Evolutionary conservation across 306 rosid species (phyloP).

Genomic region (Gillenia trifoliata): DNA sequence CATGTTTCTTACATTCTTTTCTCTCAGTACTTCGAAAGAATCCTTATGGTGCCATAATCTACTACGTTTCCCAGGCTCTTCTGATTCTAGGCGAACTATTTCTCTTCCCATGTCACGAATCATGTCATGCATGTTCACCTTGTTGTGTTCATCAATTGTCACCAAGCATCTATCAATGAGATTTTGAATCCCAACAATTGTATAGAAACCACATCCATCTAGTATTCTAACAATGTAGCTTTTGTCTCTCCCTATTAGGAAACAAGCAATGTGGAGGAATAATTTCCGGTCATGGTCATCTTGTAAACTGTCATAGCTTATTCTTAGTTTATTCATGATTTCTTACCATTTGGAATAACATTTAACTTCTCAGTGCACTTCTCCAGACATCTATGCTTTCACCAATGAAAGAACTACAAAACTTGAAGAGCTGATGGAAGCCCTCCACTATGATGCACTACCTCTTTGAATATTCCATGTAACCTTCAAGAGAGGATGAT

Average conservation of each 20-base stretch:
- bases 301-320: background rate
- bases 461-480: background rate
- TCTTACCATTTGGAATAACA: background rate
- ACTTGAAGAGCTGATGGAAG: background rate
- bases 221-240: background rate
- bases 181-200: background rate
- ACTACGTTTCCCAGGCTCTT: background rate
- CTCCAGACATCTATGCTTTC: background rate
- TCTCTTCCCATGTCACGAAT: background rate
- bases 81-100: constrained; percentile 1
- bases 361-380: background rate
- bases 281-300: background rate
- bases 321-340: background rate
- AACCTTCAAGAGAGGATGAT: background rate
- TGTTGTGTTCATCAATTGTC: background rate
- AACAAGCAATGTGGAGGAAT: constrained; percentile 7
- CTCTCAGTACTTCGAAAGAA: background rate
- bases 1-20: background rate
- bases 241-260: background rate
- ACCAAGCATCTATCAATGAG: background rate
- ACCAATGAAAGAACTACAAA: background rate
- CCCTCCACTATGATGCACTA: background rate
- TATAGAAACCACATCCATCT: background rate
- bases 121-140: background rate
- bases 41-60: background rate